Evolutionary conservation across 2,329 filamentous ascomycete genomes (phyloP).

Genomic region (Chrysosporium keratinophilum): DNA sequence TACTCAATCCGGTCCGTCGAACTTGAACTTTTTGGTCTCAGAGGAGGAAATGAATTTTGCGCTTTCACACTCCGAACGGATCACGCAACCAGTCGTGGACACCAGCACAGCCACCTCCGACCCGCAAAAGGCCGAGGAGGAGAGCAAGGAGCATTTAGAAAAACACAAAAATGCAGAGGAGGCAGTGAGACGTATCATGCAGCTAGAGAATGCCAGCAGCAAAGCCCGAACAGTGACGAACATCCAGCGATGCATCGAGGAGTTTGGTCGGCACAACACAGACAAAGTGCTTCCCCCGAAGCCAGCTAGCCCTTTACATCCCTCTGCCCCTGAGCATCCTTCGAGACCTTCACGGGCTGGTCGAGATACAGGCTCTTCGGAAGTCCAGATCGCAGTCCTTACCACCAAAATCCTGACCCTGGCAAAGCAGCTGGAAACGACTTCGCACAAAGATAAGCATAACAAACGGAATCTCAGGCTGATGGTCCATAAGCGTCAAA

Average conservation of each 20-base stretch:
- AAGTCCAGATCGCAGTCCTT: slow-evolving; percentile 95
- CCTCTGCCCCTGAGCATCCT: slow-evolving; percentile 29
- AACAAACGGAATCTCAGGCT: slow-evolving; percentile 85
- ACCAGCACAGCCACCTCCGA: slow-evolving; percentile 25
- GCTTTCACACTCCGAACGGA: slow-evolving; percentile 54
- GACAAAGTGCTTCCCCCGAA: slow-evolving; percentile 59
- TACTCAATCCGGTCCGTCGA: slow-evolving; percentile 15
- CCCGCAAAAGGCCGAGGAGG: slow-evolving; percentile 33
- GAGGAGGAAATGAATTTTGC: slow-evolving; percentile 56
- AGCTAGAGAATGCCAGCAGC: slow-evolving; percentile 63
- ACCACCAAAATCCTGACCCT: slow-evolving; percentile 86
- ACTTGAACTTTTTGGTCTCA: slow-evolving; percentile 68
- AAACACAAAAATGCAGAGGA: slow-evolving; percentile 58
- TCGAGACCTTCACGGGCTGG: slow-evolving; percentile 55
- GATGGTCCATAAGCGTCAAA: slow-evolving; percentile 81
- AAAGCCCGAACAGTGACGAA: slow-evolving; percentile 74
- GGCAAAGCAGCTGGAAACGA: slow-evolving; percentile 57
- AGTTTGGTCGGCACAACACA: slow-evolving; percentile 84
- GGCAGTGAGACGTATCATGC: slow-evolving; percentile 69
- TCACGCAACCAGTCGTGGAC: slow-evolving; percentile 41
- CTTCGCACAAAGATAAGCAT: slow-evolving; percentile 76
- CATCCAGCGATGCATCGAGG: slow-evolving; percentile 70
- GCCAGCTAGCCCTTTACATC: slow-evolving; percentile 34
- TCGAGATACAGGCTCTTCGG: slow-evolving; percentile 84
- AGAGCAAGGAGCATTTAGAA: slow-evolving; percentile 39